These are phyloP conservation scores for Tetradesmus obliquus DNA, from an alignment of 139 green algal species.

Conservation along the genomic window DNA sequence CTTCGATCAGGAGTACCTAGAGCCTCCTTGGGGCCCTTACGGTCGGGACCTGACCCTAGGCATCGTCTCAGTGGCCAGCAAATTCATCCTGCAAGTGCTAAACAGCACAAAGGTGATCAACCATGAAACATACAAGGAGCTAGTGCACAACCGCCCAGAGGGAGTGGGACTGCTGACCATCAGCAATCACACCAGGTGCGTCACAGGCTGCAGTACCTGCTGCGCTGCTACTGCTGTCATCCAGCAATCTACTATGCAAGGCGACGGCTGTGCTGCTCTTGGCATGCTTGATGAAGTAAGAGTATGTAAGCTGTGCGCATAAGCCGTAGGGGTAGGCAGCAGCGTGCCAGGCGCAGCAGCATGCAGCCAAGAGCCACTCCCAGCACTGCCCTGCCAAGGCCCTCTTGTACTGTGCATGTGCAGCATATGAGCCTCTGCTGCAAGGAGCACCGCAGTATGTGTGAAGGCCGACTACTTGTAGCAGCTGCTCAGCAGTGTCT, in stretches of 20 bases:
- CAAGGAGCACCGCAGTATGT: too few relatives aligned
- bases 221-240: neutral
- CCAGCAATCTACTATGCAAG: neutral
- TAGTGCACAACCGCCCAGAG: constrained; percentile 43
- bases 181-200: constrained; percentile 83
- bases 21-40: constrained; percentile 70
- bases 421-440: neutral
- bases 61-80: constrained; percentile 62
- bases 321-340: neutral
- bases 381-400: neutral
- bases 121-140: constrained; percentile 46
- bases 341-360: neutral
- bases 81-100: constrained; percentile 65
- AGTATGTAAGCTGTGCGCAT: neutral
- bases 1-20: constrained; percentile 52
- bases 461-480: too few relatives aligned
- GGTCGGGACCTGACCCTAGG: constrained; percentile 68
- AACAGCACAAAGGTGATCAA: constrained; percentile 60
- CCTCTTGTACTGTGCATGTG: neutral
- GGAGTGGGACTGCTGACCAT: constrained; percentile 76
- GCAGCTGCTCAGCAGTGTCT: too few relatives aligned
- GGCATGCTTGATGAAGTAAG: neutral
- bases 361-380: neutral
- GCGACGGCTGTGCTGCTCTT: neutral
- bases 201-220: neutral